Evolutionary conservation across 148 eudicot species (phyloP), one percentile per base, ranked within the genome.

Genomic region (Diospyros lotus): DNA sequence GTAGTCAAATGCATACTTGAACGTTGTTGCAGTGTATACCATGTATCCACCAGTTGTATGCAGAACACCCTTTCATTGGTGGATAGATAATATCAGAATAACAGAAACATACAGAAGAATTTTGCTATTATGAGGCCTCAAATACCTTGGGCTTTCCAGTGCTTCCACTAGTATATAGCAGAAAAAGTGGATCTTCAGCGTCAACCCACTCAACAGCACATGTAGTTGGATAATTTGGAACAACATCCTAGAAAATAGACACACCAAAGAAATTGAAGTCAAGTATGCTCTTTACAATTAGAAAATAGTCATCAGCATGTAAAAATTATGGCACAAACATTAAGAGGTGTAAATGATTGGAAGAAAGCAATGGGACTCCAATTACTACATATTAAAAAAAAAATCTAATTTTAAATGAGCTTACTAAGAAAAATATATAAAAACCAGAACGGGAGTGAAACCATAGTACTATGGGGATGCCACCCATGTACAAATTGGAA

Each of bases 31-130:
- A 52, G 98, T 87, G 84, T 91, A 96, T 77, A 96, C 80, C 99
- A 96, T 96, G 86, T 96, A 96, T 73, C 99, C 99, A 68, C 99
- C 99, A 70, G 99, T 96, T 75, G 99, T 96, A 81, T 96, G 99
- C 79, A 96, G 58, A 75, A 96, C 99, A 73, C 99, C 99, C 99
- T 93, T 67, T 50, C 76, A 76, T 80, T 72, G 64, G 69, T 52
- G 62, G 65, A 82, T 52, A 43, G 8, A 53, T 53, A 39, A 75
- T 64, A 68, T 58, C 5, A 66, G 41, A 70, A 61, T 67, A 67
- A 55, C 5, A 50, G 38, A 58, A 63, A 14, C 74, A 42, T 46
- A 54, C 74, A 66, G 38, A 69, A 38, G 28, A 53, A 18, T 51
- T 28, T 14, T 76, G 46, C 70, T 14, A 51, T 4, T 10, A 72